Evolutionary conservation across 345 rosid genomes (phyloP).

Genomic region (Adansonia digitata): DNA sequence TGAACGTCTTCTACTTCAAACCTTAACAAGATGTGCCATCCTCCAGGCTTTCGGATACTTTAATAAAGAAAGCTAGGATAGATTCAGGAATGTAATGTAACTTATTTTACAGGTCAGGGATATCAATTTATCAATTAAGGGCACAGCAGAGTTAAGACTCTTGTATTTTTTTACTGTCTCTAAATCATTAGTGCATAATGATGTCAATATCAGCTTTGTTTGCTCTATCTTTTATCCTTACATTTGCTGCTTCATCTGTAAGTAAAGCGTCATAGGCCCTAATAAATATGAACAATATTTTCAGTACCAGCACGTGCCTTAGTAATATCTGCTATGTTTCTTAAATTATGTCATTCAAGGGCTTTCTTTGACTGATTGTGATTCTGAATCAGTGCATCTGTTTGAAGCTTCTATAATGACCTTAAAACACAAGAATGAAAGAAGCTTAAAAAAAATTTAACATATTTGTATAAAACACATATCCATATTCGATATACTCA

Average conservation of each 20-base stretch:
- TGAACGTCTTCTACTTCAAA: neutral
- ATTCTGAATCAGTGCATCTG: neutral
- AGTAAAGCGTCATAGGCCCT: too few species aligned
- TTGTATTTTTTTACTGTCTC: neutral
- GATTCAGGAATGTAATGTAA: slow-evolving; percentile 1
- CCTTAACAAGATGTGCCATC: too few species aligned
- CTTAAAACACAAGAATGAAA: neutral
- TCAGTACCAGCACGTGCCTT: neutral
- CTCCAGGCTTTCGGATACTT: neutral
- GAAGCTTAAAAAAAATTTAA: too few species aligned
- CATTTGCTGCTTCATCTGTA: neutral
- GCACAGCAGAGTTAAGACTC: neutral
- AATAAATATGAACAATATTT: neutral
- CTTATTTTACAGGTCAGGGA: neutral
- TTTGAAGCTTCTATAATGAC: neutral
- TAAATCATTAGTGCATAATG: neutral
- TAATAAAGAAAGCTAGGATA: neutral
- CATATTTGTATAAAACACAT: too few species aligned
- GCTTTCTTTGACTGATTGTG: neutral
- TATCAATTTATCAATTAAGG: neutral
- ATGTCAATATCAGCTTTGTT: neutral
- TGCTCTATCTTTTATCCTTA: neutral
- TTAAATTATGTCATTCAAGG: neutral
- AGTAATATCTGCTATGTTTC: neutral
- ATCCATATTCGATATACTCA: too few species aligned